Percentiles rank a stretch among this genome's conserved stretches.
Evolutionary conservation across 805 yeast species (phyloP).

Genomic region (Maudiozyma serrabonitensis): DNA sequence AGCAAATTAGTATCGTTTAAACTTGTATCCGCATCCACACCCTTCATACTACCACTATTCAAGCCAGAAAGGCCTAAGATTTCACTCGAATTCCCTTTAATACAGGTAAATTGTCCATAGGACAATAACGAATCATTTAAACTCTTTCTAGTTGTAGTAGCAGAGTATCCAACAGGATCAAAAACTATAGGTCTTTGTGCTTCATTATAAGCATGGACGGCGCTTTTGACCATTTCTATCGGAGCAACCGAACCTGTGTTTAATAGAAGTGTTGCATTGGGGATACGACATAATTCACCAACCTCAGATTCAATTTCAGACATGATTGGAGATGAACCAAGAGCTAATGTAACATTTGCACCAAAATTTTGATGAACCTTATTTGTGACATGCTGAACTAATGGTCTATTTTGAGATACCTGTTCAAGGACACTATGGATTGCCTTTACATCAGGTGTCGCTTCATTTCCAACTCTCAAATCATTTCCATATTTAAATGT

Average conservation of each 20-base stretch:
- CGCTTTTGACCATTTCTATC: conserved; percentile 37
- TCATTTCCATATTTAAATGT: conserved; percentile 9
- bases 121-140: conserved; percentile 43
- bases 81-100: conserved; percentile 85
- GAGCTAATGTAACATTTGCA: conserved; percentile 76
- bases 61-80: conserved; percentile 50
- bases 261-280: conserved; percentile 47
- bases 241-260: conserved; percentile 69
- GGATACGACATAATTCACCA: conserved; percentile 48
- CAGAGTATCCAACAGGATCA: conserved; percentile 94
- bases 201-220: conserved; percentile 49
- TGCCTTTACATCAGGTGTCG: not conserved
- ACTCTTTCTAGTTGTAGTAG: conserved; percentile 47
- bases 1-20: conserved; percentile 21
- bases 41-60: conserved; percentile 44
- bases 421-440: conserved; percentile 14
- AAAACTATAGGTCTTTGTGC: conserved; percentile 55
- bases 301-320: conserved; percentile 64
- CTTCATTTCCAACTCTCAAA: not conserved
- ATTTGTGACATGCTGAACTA: conserved; percentile 83
- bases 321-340: conserved; percentile 87
- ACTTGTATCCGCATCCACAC: conserved; percentile 48
- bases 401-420: conserved; percentile 35
- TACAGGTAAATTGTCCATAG: conserved; percentile 50
- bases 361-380: conserved; percentile 80